phyloP scores from a whole-genome alignment of 495 filamentous ascomycete genomes.

The Penicillium roqueforti region DNA sequence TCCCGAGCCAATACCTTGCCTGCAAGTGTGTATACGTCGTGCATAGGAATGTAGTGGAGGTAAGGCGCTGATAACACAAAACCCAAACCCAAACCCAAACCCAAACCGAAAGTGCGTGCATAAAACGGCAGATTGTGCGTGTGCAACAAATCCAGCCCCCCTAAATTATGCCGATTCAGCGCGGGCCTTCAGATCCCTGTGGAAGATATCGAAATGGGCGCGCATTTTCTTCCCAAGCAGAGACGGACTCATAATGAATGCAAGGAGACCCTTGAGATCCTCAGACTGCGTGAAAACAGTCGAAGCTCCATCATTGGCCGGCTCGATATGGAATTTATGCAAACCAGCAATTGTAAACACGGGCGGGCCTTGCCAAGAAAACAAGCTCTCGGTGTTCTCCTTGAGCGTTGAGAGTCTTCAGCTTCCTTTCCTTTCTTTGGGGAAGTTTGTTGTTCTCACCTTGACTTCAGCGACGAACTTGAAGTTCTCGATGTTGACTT shows the following conservation, averaged over 20 bases:
- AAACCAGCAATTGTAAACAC: slow-evolving; percentile 25
- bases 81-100: too few species aligned
- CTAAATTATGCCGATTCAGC: slow-evolving; percentile 15
- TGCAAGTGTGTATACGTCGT: too few species aligned
- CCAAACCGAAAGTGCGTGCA: neutral
- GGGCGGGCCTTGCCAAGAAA: slow-evolving; percentile 30
- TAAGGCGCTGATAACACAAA: neutral
- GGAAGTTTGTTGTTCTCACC: slow-evolving; percentile 6
- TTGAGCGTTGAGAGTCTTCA: slow-evolving; percentile 5
- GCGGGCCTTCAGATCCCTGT: slow-evolving; percentile 23
- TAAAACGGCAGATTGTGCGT: neutral
- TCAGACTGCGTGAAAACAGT: slow-evolving; percentile 27
- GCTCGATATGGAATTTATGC: slow-evolving; percentile 25
- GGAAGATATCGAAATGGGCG: slow-evolving; percentile 21
- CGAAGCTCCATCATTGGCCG: slow-evolving; percentile 22
- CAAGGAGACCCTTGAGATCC: slow-evolving; percentile 20
- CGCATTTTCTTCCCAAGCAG: slow-evolving; percentile 23
- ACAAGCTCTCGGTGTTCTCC: slow-evolving; percentile 23
- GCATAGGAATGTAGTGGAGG: too few species aligned
- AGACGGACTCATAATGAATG: slow-evolving; percentile 22
- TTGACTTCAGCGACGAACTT: slow-evolving; percentile 27
- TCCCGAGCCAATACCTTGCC: too few species aligned
- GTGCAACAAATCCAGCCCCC: neutral
- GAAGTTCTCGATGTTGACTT: slow-evolving; percentile 24
- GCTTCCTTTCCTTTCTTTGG: neutral